Conservation (phyloP, 1,284 basidiomycete species). For the Coniferiporia sulphurascens region DNA sequence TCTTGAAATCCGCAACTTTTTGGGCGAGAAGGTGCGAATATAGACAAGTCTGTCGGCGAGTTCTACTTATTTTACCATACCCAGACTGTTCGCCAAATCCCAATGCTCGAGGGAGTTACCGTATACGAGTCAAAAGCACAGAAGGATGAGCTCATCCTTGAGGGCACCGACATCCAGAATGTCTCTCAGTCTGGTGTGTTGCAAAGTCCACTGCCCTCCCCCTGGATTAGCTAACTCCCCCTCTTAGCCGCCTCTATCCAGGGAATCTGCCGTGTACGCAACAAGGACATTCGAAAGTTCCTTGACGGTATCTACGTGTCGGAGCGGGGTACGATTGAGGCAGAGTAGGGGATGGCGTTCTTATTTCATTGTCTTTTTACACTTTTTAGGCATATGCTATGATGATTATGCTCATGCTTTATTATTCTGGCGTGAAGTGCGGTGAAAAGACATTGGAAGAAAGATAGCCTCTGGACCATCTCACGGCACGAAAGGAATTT, state of each 20-base stretch:
- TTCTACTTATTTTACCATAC: not conserved
- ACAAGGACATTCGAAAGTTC: slow-evolving; percentile 98
- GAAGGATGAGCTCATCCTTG: slow-evolving; percentile 93
- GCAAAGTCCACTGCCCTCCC: not conserved
- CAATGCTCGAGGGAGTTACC: slow-evolving; percentile 88
- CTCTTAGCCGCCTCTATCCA: slow-evolving; percentile 86
- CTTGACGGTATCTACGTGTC: slow-evolving; percentile 92
- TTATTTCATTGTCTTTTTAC: not conserved
- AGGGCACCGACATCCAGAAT: slow-evolving; percentile 93
- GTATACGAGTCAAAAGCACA: slow-evolving; percentile 89
- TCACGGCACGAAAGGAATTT: slow-evolving; percentile 65
- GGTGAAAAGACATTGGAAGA: not conserved
- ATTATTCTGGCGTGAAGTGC: not conserved
- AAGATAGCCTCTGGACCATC: slow-evolving; percentile 9
- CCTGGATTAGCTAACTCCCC: slow-evolving; percentile 2
- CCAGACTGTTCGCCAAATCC: slow-evolving; percentile 86
- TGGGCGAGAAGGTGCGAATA: slow-evolving; percentile 80
- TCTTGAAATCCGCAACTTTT: slow-evolving; percentile 98
- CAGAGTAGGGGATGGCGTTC: not conserved
- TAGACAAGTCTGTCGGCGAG: not conserved
- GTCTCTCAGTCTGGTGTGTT: slow-evolving; percentile 87
- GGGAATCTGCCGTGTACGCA: slow-evolving; percentile 89
- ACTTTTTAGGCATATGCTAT: slow-evolving; percentile 8
- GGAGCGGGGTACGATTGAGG: slow-evolving; percentile 62
- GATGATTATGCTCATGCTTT: slow-evolving; percentile 9